A percentile compares a stretch with the other conserved stretches of the same genome.
phyloP scores from a whole-genome alignment of 2,329 filamentous ascomycete species.

The Colletotrichum plurivorum region DNA sequence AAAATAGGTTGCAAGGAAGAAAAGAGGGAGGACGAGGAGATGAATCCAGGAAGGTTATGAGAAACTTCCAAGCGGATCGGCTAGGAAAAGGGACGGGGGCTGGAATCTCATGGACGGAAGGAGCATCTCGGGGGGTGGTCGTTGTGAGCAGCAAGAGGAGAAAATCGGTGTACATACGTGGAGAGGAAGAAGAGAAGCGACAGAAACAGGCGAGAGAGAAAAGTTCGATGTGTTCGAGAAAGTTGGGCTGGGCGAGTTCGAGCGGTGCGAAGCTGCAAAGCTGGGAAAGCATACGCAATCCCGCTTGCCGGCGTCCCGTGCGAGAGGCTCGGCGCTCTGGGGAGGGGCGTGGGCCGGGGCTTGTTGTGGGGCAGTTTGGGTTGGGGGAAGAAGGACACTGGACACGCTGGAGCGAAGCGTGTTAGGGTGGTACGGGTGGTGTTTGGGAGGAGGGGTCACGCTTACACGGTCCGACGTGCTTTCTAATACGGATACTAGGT shows the following conservation, averaged over 20 bases:
- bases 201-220: neutral
- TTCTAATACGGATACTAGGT: too few species aligned
- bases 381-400: neutral
- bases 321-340: conserved; percentile 39
- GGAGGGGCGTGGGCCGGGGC: conserved; percentile 36
- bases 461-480: neutral
- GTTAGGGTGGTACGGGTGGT: conserved; percentile 28
- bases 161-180: conserved; percentile 10
- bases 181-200: conserved; percentile 1
- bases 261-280: conserved; percentile 39
- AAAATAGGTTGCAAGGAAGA: neutral
- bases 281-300: conserved; percentile 41
- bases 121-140: neutral
- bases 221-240: conserved; percentile 27
- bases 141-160: neutral
- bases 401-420: neutral
- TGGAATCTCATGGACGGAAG: neutral
- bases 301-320: conserved; percentile 41
- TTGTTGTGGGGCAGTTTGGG: conserved; percentile 22
- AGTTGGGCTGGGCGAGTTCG: conserved; percentile 31
- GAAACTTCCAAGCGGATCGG: neutral
- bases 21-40: neutral
- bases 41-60: neutral
- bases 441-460: neutral
- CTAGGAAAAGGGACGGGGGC: conserved; percentile 1